Evolutionary conservation across 441 rosid genomes (phyloP).

Genomic region (Arabidopsis hybrid): DNA sequence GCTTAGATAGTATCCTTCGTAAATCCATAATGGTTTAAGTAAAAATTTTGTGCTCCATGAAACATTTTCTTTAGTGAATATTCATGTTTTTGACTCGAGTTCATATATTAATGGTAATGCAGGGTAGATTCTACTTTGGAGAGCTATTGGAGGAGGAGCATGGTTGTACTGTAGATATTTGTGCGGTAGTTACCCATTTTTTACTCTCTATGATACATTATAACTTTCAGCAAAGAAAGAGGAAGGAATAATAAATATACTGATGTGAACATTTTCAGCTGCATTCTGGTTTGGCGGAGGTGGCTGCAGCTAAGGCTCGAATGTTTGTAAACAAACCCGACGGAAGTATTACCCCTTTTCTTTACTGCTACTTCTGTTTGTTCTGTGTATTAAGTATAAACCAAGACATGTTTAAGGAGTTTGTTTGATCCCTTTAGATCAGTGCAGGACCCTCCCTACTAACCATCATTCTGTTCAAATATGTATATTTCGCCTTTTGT

Average conservation of each 20-base stretch:
- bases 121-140: slow-evolving; percentile 98
- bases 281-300: slow-evolving; percentile 93
- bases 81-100: slow-evolving; percentile 7
- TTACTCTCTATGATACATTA: slow-evolving; percentile 29
- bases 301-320: slow-evolving; percentile 96
- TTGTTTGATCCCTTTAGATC: slow-evolving; percentile 1
- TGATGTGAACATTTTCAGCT: slow-evolving; percentile 58
- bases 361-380: slow-evolving; percentile 6
- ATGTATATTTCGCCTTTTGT: neutral
- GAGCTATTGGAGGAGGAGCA: slow-evolving; percentile 64
- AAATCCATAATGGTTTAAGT: slow-evolving; percentile 6
- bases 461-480: slow-evolving; percentile 4
- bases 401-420: slow-evolving; percentile 1
- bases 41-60: neutral
- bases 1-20: neutral
- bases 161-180: slow-evolving; percentile 73
- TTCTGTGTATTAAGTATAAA: slow-evolving; percentile 6
- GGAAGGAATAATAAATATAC: slow-evolving; percentile 22
- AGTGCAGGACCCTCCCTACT: slow-evolving; percentile 4
- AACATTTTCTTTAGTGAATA: slow-evolving; percentile 6
- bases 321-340: slow-evolving; percentile 94
- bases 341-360: slow-evolving; percentile 68
- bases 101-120: slow-evolving; percentile 41
- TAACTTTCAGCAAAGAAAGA: slow-evolving; percentile 15
- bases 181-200: slow-evolving; percentile 60